Conservation (phyloP, 768 basidiomycete species). For the Melanogaster broomeanus region DNA sequence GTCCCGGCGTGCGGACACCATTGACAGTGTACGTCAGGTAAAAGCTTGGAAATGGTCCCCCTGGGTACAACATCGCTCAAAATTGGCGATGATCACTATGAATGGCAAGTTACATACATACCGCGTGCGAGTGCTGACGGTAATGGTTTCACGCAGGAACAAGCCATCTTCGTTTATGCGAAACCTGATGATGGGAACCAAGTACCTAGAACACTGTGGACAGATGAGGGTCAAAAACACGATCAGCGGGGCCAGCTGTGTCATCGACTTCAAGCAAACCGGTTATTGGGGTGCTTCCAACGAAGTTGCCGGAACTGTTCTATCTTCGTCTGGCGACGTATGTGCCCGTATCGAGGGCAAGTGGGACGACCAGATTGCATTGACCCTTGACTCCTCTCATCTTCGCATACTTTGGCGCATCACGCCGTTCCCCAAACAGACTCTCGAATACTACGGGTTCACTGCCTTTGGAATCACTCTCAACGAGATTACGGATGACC, state of each 20-base stretch:
- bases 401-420: constrained; percentile 80
- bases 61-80: constrained; percentile 67
- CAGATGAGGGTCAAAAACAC: constrained; percentile 74
- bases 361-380: constrained; percentile 85
- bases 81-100: constrained; percentile 67
- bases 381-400: constrained; percentile 64
- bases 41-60: constrained; percentile 86
- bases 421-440: constrained; percentile 69
- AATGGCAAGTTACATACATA: constrained; percentile 53
- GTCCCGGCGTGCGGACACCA: constrained; percentile 10
- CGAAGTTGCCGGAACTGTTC: constrained; percentile 62
- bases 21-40: constrained; percentile 51
- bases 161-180: constrained; percentile 88
- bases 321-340: constrained; percentile 52
- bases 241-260: constrained; percentile 54
- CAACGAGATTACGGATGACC: constrained; percentile 74
- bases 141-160: constrained; percentile 49
- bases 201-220: constrained; percentile 86
- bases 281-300: constrained; percentile 85
- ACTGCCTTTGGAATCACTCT: constrained; percentile 77
- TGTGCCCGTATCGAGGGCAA: constrained; percentile 78
- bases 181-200: constrained; percentile 88
- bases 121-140: background rate
- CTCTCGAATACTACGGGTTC: constrained; percentile 78
- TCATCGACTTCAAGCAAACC: constrained; percentile 83